Percentiles rank a stretch among this genome's conserved stretches.
phyloP scores from a whole-genome alignment of 371 early-diverging fungal species.

The Parasitella parasitica region DNA sequence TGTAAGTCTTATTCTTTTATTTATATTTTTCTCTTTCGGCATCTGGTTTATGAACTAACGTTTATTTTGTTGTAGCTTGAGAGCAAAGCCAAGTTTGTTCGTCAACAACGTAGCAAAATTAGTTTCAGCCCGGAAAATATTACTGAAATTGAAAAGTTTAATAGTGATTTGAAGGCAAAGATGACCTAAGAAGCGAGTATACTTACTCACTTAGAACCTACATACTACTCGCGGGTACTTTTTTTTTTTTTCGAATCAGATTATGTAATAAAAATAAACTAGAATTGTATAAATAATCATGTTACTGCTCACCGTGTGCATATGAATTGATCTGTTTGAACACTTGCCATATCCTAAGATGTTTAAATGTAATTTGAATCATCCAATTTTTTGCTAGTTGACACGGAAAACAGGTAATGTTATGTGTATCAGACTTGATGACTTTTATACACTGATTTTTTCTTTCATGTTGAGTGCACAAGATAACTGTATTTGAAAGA shows the following conservation, averaged over 20 bases:
- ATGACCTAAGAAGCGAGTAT: background rate
- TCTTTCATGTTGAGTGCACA: no score
- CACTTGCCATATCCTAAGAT: no score
- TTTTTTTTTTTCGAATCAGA: background rate
- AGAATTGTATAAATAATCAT: background rate
- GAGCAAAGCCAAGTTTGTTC: conserved; percentile 66
- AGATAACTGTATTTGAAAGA: no score
- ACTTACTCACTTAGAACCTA: background rate
- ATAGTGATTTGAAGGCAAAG: conserved; percentile 33
- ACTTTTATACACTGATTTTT: no score
- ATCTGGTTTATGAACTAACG: background rate
- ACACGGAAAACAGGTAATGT: no score
- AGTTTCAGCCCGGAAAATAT: conserved; percentile 71
- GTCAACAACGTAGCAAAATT: conserved; percentile 55
- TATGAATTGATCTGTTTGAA: no score
- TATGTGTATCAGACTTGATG: no score
- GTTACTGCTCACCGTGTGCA: no score
- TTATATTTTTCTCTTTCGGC: no score
- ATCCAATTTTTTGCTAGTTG: no score
- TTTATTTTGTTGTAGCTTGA: conserved; percentile 48
- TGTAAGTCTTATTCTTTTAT: conserved; percentile 39
- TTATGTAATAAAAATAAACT: background rate
- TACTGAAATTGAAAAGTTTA: conserved; percentile 49
- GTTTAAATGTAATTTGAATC: no score
- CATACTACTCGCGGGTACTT: no score